Percentiles rank a stretch among this genome's conserved stretches.
phyloP scores from a whole-genome alignment of 805 yeast genomes.

The Metschnikowia dekortorum region DNA sequence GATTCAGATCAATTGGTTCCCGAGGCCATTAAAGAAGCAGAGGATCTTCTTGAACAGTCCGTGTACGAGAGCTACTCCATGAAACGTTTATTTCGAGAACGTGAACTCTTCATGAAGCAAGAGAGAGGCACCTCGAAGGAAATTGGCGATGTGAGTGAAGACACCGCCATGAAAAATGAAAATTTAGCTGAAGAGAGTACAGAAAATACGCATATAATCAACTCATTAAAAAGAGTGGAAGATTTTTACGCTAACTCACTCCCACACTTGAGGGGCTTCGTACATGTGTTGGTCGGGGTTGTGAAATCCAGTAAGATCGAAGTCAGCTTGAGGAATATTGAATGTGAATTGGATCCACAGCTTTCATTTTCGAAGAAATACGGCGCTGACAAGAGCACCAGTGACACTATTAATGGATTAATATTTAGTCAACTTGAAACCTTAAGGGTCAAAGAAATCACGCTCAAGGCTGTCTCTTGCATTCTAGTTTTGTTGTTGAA shows the following conservation, averaged over 20 bases:
- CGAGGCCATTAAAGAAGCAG: conserved; percentile 73
- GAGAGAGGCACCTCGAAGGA: conserved; percentile 52
- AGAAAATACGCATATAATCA: conserved; percentile 29
- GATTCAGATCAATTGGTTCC: conserved; percentile 46
- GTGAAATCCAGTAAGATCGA: conserved; percentile 49
- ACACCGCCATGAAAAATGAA: conserved; percentile 22
- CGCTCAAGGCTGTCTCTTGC: conserved; percentile 55
- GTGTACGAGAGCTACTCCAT: conserved; percentile 64
- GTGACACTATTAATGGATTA: conserved; percentile 10
- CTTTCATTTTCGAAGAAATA: conserved; percentile 22
- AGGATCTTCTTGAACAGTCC: conserved; percentile 57
- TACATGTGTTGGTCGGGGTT: conserved; percentile 59
- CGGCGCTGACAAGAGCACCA: conserved; percentile 8
- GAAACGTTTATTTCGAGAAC: conserved; percentile 66
- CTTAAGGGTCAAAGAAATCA: conserved; percentile 55
- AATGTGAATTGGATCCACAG: conserved; percentile 32
- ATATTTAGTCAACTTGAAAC: conserved; percentile 49
- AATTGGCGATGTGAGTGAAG: conserved; percentile 15
- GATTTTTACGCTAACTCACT: conserved; percentile 50
- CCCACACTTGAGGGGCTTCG: conserved; percentile 57
- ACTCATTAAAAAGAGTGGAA: conserved; percentile 54
- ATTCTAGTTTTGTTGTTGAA: conserved; percentile 50
- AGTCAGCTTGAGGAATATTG: conserved; percentile 32
- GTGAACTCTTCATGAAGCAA: conserved; percentile 65
- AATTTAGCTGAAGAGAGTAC: conserved; percentile 27